These are phyloP conservation scores for Rhytidiadelphus loreus DNA, from an alignment of 225 moss, liverwort and hornwort genomes.

Conservation along the genomic window DNA sequence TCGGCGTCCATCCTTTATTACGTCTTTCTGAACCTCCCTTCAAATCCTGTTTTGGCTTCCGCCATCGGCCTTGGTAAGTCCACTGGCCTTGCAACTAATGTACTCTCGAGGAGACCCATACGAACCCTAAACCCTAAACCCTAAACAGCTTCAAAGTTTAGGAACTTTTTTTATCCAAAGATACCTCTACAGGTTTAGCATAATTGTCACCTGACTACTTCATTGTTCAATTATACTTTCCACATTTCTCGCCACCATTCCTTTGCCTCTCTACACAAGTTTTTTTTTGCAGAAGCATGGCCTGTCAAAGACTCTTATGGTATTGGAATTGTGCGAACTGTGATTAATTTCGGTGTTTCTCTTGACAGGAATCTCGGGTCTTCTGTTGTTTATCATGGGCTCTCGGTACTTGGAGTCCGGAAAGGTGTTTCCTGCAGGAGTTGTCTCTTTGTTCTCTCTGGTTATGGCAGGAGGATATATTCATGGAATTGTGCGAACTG, in stretches of 20 bases:
- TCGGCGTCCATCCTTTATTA: slow-evolving; percentile 74
- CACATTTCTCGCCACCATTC: not conserved
- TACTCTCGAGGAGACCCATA: not conserved
- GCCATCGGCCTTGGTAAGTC: slow-evolving; percentile 68
- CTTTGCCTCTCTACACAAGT: not conserved
- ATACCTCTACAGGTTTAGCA: not conserved
- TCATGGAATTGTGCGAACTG: slow-evolving; percentile 71
- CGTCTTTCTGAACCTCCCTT: slow-evolving; percentile 77
- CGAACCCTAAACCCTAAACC: not conserved
- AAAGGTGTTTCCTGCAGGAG: slow-evolving; percentile 88
- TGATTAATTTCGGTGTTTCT: not conserved
- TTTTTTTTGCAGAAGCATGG: not conserved
- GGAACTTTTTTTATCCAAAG: no score
- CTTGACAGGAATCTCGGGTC: slow-evolving; percentile 66
- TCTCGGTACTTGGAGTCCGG: slow-evolving; percentile 73
- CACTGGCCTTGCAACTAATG: not conserved
- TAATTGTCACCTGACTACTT: not conserved
- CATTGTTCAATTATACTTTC: not conserved
- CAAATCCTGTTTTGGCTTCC: slow-evolving; percentile 71
- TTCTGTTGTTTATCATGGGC: slow-evolving; percentile 75
- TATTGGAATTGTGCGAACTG: not conserved
- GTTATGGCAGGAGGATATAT: slow-evolving; percentile 95
- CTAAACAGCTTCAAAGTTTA: not conserved
- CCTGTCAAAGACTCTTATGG: not conserved
- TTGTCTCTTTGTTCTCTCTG: slow-evolving; percentile 76